These are phyloP conservation scores for Pseudogymnoascus sp. DNA, from an alignment of 2,329 filamentous ascomycete species.

Conservation along the genomic window DNA sequence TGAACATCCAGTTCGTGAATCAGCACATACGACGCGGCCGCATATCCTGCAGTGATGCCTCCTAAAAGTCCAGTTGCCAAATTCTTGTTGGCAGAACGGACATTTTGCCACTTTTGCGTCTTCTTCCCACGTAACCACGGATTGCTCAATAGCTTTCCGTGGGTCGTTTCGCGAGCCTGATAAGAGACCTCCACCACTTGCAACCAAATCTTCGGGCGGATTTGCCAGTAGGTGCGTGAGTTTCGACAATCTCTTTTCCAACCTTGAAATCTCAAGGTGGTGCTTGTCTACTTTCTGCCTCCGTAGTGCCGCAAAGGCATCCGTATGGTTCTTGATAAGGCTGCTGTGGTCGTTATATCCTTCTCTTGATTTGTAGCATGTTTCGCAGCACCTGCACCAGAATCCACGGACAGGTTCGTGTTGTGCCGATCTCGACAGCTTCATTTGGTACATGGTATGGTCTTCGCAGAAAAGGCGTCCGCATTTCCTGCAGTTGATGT, in stretches of 20 bases:
- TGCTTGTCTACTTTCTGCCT: conserved; percentile 75
- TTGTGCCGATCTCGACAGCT: conserved; percentile 78
- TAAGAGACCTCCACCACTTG: conserved; percentile 43
- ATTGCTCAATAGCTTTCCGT: conserved; percentile 79
- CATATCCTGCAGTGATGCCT: conserved; percentile 93
- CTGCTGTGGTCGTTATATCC: conserved; percentile 90
- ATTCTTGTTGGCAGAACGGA: conserved; percentile 94
- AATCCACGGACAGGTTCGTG: conserved; percentile 85
- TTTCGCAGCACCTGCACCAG: conserved; percentile 96
- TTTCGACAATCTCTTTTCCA: conserved; percentile 88
- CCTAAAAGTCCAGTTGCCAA: conserved; percentile 86
- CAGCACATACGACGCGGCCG: conserved; percentile 86
- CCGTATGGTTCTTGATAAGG: conserved; percentile 62
- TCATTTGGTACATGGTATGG: conserved; percentile 99
- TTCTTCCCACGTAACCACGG: conserved; percentile 91
- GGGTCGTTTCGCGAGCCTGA: conserved; percentile 62
- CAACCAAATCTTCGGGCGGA: conserved; percentile 59
- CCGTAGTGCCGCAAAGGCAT: conserved; percentile 63
- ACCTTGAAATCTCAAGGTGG: conserved; percentile 76
- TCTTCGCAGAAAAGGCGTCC: conserved; percentile 92
- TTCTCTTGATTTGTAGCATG: conserved; percentile 95
- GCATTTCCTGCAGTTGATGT: conserved; percentile 88
- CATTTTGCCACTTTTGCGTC: conserved; percentile 74
- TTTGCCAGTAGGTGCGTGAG: conserved; percentile 77
- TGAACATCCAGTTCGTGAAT: conserved; percentile 78